Evolutionary conservation across 2,329 filamentous ascomycete species (phyloP), one percentile per base, ranked within the genome.

Genomic region (Dactylellina parvicollis): DNA sequence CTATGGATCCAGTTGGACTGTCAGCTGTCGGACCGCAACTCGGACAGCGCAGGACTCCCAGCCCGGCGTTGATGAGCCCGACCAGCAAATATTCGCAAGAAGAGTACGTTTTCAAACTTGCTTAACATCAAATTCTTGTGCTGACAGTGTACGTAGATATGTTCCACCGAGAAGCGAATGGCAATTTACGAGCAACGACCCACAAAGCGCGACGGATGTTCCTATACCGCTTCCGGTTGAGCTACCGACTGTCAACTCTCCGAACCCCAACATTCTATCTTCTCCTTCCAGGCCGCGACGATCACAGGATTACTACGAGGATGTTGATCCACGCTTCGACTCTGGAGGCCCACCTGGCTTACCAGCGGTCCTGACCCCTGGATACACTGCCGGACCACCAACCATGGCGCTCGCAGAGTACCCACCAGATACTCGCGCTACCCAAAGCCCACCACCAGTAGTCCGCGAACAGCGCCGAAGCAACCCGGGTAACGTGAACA

Each of bases 281-380:
- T 67, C 60, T 5, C 70, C 70, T 9, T 46, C 50, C 8, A 61
- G 62, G 54, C 55, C 66, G 52, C 72, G 44, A 72, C 60, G 65
- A 40, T 75, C 76, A 24, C 71, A 75, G 30, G 82, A 86, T 75
- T 98, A 98, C 81, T 96, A 96, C 79, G 95, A 98, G 84, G 94
- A 98, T 80, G 88, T 96, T 10, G 92, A 96, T 76, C 92, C 94
- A 46, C 90, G 89, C 65, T 98, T 97, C 50, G 70, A 69, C 16
- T 7, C 12, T 4, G 16, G 54, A 10, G 26, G 34, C 75, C 75
- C 79, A 61, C 44, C 70, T 76, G 64, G 69, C 73, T 75, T 34
- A 76, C 61, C 60, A 22, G 64, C 70, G 4, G 59, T 61, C 28
- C 38, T 69, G 3, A 74, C 61, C 10, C 52, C 70, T 2, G 70